These are phyloP conservation scores for Monilinia aucupariae DNA, from an alignment of 2,329 filamentous ascomycete species.

Conservation along the genomic window DNA sequence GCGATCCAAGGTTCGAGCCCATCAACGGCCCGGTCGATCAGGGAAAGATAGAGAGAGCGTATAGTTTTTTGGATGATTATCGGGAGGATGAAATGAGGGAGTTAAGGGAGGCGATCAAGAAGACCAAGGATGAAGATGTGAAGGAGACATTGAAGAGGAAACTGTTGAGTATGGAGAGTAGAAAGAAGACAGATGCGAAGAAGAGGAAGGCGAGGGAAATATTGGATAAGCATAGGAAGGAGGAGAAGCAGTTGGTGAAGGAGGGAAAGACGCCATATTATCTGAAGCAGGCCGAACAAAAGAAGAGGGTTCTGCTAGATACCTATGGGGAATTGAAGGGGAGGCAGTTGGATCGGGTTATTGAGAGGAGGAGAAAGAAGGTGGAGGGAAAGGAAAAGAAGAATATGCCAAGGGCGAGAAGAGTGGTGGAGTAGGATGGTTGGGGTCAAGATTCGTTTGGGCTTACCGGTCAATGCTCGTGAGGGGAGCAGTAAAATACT, in stretches of 20 bases:
- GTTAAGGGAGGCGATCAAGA: constrained; percentile 62
- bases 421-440: constrained; percentile 35
- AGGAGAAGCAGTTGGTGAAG: constrained; percentile 78
- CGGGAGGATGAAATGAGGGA: constrained; percentile 75
- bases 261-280: constrained; percentile 92
- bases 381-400: constrained; percentile 78
- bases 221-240: constrained; percentile 66
- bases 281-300: constrained; percentile 86
- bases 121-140: constrained; percentile 58
- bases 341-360: constrained; percentile 74
- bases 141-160: constrained; percentile 67
- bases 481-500: neutral
- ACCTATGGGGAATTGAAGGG: constrained; percentile 79
- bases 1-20: constrained; percentile 87
- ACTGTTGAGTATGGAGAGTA: constrained; percentile 73
- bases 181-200: constrained; percentile 62
- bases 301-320: constrained; percentile 75
- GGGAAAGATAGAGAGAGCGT: constrained; percentile 61
- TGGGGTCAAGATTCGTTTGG: neutral
- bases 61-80: constrained; percentile 85
- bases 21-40: constrained; percentile 52
- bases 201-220: constrained; percentile 67
- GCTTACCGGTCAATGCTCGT: neutral
- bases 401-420: constrained; percentile 55
- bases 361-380: constrained; percentile 89